A percentile compares a stretch with the other conserved stretches of the same genome.
These are phyloP conservation scores for Talaromyces sp. DNA, from an alignment of 2,329 filamentous ascomycete species.

Conservation along the genomic window DNA sequence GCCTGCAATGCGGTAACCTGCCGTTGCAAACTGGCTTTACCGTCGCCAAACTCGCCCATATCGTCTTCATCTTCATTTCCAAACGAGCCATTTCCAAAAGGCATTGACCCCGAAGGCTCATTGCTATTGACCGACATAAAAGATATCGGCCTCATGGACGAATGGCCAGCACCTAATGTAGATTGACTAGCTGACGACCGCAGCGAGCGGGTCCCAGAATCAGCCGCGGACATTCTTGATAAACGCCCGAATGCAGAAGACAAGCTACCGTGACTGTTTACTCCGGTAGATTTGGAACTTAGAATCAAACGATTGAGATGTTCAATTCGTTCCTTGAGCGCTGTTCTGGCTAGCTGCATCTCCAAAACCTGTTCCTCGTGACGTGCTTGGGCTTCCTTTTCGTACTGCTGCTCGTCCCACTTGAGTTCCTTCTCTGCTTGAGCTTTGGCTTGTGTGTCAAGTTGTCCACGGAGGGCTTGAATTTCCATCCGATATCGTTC, in stretches of 20 bases:
- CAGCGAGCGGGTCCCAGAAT: slow-evolving; percentile 55
- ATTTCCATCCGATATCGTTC: slow-evolving; percentile 96
- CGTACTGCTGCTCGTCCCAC: slow-evolving; percentile 72
- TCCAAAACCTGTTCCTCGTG: slow-evolving; percentile 98
- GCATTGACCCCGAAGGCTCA: slow-evolving; percentile 34
- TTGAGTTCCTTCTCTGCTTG: slow-evolving; percentile 64
- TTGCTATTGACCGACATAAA: slow-evolving; percentile 61
- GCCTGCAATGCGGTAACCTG: slow-evolving; percentile 90
- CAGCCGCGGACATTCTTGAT: slow-evolving; percentile 59
- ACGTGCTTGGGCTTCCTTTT: slow-evolving; percentile 79
- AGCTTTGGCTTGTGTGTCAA: slow-evolving; percentile 77
- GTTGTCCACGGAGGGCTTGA: slow-evolving; percentile 73
- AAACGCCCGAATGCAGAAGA: slow-evolving; percentile 66
- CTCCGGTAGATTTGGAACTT: slow-evolving; percentile 92
- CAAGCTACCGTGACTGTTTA: slow-evolving; percentile 76
- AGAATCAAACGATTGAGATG: slow-evolving; percentile 94
- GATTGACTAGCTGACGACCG: slow-evolving; percentile 73
- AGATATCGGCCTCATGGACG: slow-evolving; percentile 67
- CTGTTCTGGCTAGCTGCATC: slow-evolving; percentile 95
- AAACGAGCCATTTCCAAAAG: slow-evolving; percentile 36
- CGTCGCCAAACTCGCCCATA: slow-evolving; percentile 83
- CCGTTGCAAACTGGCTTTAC: slow-evolving; percentile 76
- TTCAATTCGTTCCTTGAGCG: slow-evolving; percentile 94
- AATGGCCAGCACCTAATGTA: slow-evolving; percentile 50
- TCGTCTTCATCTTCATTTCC: slow-evolving; percentile 63